phyloP scores from a whole-genome alignment of 345 rosid genomes.

The Theobroma cacao region DNA sequence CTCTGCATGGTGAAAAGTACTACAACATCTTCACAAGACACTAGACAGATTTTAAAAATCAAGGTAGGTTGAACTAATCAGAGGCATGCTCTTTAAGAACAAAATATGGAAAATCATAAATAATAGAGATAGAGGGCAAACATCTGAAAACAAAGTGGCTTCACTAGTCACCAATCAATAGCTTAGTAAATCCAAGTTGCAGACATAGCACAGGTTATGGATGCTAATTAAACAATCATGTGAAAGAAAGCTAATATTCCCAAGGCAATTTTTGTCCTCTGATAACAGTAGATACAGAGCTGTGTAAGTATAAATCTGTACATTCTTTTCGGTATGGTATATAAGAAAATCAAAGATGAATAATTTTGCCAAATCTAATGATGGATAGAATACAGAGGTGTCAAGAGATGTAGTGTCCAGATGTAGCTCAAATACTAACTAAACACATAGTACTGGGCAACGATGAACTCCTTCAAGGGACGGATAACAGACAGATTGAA shows the following conservation, averaged over 20 bases:
- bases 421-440: conserved; percentile 22
- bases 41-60: background rate
- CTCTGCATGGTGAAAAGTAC: background rate
- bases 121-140: background rate
- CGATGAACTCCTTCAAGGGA: conserved; percentile 30
- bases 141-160: background rate
- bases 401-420: conserved; percentile 17
- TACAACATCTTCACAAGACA: background rate
- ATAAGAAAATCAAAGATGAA: background rate
- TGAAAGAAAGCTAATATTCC: background rate
- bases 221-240: background rate
- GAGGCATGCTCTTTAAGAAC: background rate
- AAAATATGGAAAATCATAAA: background rate
- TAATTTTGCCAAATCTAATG: too few relatives aligned
- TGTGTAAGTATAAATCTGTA: background rate
- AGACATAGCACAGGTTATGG: background rate
- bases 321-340: background rate
- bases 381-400: background rate
- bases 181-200: background rate
- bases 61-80: background rate
- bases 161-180: background rate
- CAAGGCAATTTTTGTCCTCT: background rate
- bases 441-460: conserved; percentile 22
- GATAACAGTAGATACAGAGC: background rate
- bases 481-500: conserved; percentile 7